Base-by-base conservation (phyloP, 1,284 basidiomycete genomes). In the Trichosporon asahii region DNA sequence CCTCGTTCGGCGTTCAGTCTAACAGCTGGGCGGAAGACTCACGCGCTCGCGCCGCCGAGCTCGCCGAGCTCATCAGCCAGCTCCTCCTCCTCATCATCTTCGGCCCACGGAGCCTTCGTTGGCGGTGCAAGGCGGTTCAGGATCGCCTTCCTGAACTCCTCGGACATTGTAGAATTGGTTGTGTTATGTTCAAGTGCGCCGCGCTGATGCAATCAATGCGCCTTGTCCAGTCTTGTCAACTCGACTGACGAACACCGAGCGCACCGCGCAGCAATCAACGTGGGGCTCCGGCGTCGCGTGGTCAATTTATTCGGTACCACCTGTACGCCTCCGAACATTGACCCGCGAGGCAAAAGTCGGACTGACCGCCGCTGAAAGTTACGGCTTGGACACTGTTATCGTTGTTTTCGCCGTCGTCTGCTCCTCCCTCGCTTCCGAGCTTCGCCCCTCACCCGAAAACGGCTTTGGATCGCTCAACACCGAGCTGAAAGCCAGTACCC, bases 11-110 rank as follows among this genome's bases (percentile, higher is more conserved):
- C n/a, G n/a, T n/a, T n/a, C n/a, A n/a, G n/a, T n/a, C n/a, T n/a
- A n/a, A n/a, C n/a, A n/a, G n/a, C n/a, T n/a, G n/a, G n/a, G n/a
- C n/a, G n/a, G n/a, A n/a, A 4, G 9, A 65, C 78, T 60, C 65
- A 80, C 79, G 57, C 12, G 18, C 60, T 49, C 21, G 85, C 85
- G 6, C 88, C 27, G 15, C 57, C 88, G 3, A 94, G 83, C 7
- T 86, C 84, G 14, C 88, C 88, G n/a, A 93, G 76, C 0, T 84
- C 84, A 76, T 91, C 90, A n/a, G 81, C 85, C 21, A 83, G 87
- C n/a, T 89, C 87, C 9, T 87, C 87, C 1, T 86, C 86, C 0
- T 86, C 85, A 2, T 84, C 86, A 0, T 74, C 72, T 0, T 77
- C 74, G 0, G 82, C 80, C 81, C 82, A 83, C 3, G 81, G 82